Conservation (phyloP, 2,329 filamentous ascomycete species). For the Apiospora kogelbergensis region DNA sequence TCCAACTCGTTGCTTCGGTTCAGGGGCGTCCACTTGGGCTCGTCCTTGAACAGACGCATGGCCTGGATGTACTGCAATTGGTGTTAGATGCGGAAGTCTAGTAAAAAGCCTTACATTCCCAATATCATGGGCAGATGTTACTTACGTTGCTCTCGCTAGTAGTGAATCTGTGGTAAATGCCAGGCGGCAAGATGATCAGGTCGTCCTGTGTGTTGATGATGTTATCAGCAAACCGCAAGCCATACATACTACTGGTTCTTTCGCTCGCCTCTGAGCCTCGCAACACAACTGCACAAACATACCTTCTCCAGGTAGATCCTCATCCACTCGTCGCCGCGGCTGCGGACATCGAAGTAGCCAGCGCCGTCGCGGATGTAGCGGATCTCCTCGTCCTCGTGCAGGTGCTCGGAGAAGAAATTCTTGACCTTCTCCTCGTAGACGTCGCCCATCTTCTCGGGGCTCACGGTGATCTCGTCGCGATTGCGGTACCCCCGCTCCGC, state of each 20-base stretch:
- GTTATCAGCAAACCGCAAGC: neutral
- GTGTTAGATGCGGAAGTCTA: neutral
- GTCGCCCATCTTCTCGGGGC: constrained; percentile 79
- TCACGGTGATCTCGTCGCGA: constrained; percentile 89
- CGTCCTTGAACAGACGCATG: constrained; percentile 96
- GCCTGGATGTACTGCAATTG: constrained; percentile 79
- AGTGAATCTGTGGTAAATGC: constrained; percentile 97
- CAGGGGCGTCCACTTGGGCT: constrained; percentile 96
- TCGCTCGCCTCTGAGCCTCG: too few species aligned
- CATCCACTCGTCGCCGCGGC: constrained; percentile 83
- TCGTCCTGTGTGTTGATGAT: constrained; percentile 52
- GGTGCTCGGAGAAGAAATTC: constrained; percentile 89
- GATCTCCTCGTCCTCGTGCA: constrained; percentile 99
- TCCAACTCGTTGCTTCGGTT: constrained; percentile 80
- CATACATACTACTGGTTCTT: neutral
- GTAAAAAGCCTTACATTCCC: neutral
- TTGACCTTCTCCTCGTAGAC: constrained; percentile 93
- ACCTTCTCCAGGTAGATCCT: constrained; percentile 80
- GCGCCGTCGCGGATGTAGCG: constrained; percentile 85
- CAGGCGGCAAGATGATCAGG: constrained; percentile 88
- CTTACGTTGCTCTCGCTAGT: constrained; percentile 88
- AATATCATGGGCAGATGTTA: constrained; percentile 21
- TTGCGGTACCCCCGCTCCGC: constrained; percentile 82
- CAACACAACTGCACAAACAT: constrained; percentile 9
- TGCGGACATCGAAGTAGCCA: constrained; percentile 92